These are phyloP conservation scores for Syzygium jambos DNA, from an alignment of 345 rosid genomes.

Conservation along the genomic window DNA sequence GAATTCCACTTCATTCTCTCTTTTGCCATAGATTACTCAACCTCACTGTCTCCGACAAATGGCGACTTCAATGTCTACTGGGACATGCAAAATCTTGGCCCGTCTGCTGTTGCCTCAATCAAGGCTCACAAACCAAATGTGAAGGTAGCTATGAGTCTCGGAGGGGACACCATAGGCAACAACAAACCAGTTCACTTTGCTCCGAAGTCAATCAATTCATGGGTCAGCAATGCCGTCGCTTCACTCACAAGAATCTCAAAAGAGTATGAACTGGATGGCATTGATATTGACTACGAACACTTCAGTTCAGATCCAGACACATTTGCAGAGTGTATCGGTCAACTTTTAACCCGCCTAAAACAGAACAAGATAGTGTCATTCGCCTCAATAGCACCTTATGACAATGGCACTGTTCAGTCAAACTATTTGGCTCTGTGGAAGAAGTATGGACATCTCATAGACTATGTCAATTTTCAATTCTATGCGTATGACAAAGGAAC, in stretches of 20 bases:
- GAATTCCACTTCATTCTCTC: slow-evolving; percentile 42
- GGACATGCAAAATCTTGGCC: slow-evolving; percentile 28
- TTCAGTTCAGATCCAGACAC: slow-evolving; percentile 38
- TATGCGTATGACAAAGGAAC: slow-evolving; percentile 39
- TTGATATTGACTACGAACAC: slow-evolving; percentile 50
- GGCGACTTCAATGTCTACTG: slow-evolving; percentile 35
- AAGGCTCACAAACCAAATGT: slow-evolving; percentile 26
- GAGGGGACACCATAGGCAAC: slow-evolving; percentile 27
- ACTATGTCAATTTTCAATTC: slow-evolving; percentile 55
- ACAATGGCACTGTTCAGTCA: slow-evolving; percentile 22
- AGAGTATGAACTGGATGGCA: slow-evolving; percentile 34
- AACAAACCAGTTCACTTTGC: slow-evolving; percentile 5
- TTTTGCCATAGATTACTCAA: slow-evolving; percentile 40
- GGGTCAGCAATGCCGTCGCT: slow-evolving; percentile 38
- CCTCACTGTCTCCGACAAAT: slow-evolving; percentile 36
- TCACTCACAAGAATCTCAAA: slow-evolving; percentile 27
- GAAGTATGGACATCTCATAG: slow-evolving; percentile 45
- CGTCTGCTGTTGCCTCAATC: slow-evolving; percentile 24
- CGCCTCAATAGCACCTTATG: slow-evolving; percentile 54
- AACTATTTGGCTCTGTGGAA: slow-evolving; percentile 47
- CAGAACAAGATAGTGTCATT: slow-evolving; percentile 19
- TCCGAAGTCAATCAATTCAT: slow-evolving; percentile 29
- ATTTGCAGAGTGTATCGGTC: slow-evolving; percentile 50
- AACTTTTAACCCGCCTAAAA: slow-evolving; percentile 27
- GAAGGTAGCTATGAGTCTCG: slow-evolving; percentile 54